A percentile compares a stretch with the other conserved stretches of the same genome.
Conservation (phyloP, 2,329 filamentous ascomycete genomes). For the Aspergillus chevalieri region DNA sequence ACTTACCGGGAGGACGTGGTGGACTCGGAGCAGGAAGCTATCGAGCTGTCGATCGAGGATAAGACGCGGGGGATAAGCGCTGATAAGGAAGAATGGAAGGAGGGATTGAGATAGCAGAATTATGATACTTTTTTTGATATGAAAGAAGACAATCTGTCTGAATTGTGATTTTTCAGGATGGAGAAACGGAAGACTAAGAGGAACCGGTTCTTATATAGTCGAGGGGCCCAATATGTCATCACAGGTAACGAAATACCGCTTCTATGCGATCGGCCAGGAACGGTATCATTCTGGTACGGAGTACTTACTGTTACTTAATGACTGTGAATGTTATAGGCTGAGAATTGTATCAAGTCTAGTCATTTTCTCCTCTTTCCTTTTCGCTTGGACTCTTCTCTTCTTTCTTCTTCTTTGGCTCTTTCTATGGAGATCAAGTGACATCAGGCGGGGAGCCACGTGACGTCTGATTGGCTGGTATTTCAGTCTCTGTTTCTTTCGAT, state of each 20-base stretch:
- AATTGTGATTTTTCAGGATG: too few species aligned
- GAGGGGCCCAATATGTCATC: neutral
- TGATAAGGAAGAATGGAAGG: constrained; percentile 4
- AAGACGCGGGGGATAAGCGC: neutral
- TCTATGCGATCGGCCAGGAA: constrained; percentile 23
- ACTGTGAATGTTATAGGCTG: neutral
- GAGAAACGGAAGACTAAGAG: neutral
- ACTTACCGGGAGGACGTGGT: neutral
- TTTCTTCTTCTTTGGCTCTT: neutral
- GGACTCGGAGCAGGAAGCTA: neutral
- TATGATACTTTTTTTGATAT: neutral
- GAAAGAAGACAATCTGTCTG: neutral
- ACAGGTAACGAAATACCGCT: constrained; percentile 9
- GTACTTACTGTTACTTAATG: neutral
- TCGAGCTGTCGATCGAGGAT: neutral
- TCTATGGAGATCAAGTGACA: too few species aligned
- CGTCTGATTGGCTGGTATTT: too few species aligned
- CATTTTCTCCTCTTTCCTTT: neutral
- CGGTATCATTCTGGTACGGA: constrained; percentile 1
- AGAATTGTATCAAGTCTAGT: neutral
- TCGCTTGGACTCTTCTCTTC: too few species aligned
- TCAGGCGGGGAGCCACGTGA: too few species aligned
- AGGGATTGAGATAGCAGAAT: neutral
- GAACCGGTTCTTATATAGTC: constrained; percentile 6
- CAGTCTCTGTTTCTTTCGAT: too few species aligned